Evolutionary conservation across 2,329 filamentous ascomycete species (phyloP).

Genomic region (Neocucurbitaria cava): DNA sequence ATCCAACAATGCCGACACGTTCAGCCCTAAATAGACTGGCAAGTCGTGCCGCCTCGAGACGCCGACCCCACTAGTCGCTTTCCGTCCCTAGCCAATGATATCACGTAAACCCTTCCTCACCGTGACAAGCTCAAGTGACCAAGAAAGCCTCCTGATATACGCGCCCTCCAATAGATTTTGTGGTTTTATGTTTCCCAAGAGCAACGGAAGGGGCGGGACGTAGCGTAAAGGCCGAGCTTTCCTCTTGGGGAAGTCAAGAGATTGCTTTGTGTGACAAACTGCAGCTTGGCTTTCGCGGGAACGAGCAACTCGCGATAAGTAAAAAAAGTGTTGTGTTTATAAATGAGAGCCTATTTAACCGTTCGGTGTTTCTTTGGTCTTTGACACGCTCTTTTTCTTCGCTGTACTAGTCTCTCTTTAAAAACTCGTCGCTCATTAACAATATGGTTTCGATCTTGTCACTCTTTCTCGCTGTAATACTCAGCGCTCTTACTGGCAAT

Average conservation of each 20-base stretch:
- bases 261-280: slow-evolving; percentile 11
- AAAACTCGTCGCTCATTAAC: neutral
- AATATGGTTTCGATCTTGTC: slow-evolving; percentile 20
- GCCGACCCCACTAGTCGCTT: slow-evolving; percentile 12
- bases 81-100: slow-evolving; percentile 16
- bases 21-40: slow-evolving; percentile 2
- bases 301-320: neutral
- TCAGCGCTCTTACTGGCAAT: slow-evolving; percentile 17
- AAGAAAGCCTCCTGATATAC: slow-evolving; percentile 15
- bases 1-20: neutral
- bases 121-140: slow-evolving; percentile 21
- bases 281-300: slow-evolving; percentile 8
- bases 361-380: neutral
- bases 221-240: slow-evolving; percentile 7
- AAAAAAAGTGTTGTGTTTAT: slow-evolving; percentile 1
- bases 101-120: slow-evolving; percentile 6
- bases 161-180: slow-evolving; percentile 16
- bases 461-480: slow-evolving; percentile 17
- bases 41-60: slow-evolving; percentile 13
- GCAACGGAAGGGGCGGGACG: slow-evolving; percentile 7
- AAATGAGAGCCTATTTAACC: slow-evolving; percentile 2
- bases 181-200: neutral
- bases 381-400: neutral
- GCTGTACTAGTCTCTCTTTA: slow-evolving; percentile 11
- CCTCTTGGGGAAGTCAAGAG: slow-evolving; percentile 16